Conservation (phyloP, 495 filamentous ascomycete species). For the Xylaria cubensis region DNA sequence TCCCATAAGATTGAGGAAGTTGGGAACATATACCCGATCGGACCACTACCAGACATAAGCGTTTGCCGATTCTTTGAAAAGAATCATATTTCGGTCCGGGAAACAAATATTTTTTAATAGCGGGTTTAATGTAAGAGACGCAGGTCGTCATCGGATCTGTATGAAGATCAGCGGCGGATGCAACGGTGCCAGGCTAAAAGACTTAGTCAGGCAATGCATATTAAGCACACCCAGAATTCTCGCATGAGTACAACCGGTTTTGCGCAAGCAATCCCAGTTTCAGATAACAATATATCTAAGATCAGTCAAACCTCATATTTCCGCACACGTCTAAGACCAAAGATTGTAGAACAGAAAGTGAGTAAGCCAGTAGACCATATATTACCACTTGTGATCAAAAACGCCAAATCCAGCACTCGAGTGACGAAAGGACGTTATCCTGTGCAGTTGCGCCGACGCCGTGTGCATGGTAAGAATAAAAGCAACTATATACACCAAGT, state of each 20-base stretch:
- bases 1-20: not conserved
- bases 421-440: not conserved
- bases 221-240: not conserved
- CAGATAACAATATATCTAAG: not conserved
- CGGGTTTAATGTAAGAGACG: not conserved
- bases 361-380: not conserved
- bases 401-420: not conserved
- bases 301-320: not conserved
- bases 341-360: not conserved
- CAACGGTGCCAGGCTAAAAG: not conserved
- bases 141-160: not conserved
- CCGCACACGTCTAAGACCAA: not conserved
- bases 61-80: not conserved
- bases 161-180: not conserved
- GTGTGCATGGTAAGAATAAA: slow-evolving; percentile 12
- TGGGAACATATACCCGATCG: not conserved
- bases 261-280: not conserved
- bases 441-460: not conserved
- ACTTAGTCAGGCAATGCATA: not conserved
- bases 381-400: slow-evolving; percentile 1
- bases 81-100: not conserved
- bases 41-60: not conserved
- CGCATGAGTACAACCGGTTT: not conserved
- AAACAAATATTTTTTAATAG: not conserved
- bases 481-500: slow-evolving; percentile 18